Base-by-base conservation (phyloP, 371 early-diverging fungal genomes). In the Syncephalastrum racemosum region DNA sequence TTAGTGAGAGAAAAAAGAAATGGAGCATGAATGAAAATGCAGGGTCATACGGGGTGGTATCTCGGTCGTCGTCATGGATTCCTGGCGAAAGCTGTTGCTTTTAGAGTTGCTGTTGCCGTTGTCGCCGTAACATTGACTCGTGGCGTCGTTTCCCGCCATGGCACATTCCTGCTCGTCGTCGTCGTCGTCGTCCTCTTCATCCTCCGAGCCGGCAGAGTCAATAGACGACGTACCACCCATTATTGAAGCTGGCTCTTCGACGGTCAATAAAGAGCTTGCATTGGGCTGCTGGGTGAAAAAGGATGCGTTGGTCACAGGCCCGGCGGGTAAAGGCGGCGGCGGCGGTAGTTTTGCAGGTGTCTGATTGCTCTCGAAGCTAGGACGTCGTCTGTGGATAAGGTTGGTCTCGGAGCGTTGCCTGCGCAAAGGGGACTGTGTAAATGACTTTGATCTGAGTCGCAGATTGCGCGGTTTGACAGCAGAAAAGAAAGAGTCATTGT, bases 171-270 rank as follows among this genome's bases (percentile, higher is more conserved):
- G 54, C 46, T 14, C 46, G 1, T 18, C 22, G 22, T 39, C 27
- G 13, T 46, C 25, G 6, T 46, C 13, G 4, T 54, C 47, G 44
- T 47, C 56, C 2, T 56, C 44, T 4, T 60, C 60, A 44, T 60
- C 60, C 31, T 60, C 60, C 13, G 59, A 59, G 24, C 53, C 59
- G 24, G 7, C 19, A 40, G 56, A 46, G 36, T 54, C 54, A 18
- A 60, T 18, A 14, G 60, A 60, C 15, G 60, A 60, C 2, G 54
- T 46, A 25, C 47, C 56, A n/a, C 46, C 55, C 3, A 4, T 31
- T 14, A 45, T 20, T 12, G 3, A 4, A 22, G 46, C 6, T 8
- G 46, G 22, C 44, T 55, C 55, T n/a, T 55, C 41, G 2, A 46
- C 55, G 4, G 55, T 46, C 46, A 55, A 18, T 14, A 55, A 20